Conservation (phyloP, 192 early-diverging fungal species). For the Coemansia sp. region DNA sequence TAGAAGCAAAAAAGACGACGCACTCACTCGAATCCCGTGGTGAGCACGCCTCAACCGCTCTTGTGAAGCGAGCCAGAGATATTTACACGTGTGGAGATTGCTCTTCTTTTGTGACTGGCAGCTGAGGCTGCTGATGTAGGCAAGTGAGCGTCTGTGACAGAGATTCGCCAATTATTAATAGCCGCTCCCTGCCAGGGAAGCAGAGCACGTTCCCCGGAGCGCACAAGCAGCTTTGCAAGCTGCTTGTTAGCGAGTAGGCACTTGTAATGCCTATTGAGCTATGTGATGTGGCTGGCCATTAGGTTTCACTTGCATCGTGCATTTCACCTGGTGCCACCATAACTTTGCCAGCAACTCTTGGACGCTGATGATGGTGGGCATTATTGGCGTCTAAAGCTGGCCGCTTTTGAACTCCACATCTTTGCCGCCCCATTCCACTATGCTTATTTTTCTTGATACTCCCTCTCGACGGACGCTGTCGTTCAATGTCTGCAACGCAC, state of each 20-base stretch:
- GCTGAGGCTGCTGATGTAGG: not conserved
- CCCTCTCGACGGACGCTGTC: constrained; percentile 12
- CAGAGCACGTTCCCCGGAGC: not conserved
- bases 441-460: constrained; percentile 35
- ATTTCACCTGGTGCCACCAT: not conserved
- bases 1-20: not conserved
- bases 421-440: not conserved
- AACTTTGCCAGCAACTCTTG: not conserved
- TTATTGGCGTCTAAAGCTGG: not conserved
- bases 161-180: not conserved
- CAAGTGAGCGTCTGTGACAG: not conserved
- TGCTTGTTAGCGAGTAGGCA: not conserved
- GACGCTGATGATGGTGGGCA: not conserved
- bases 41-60: not conserved
- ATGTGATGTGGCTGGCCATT: not conserved
- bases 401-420: not conserved
- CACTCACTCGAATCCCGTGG: not conserved
- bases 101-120: not conserved
- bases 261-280: not conserved
- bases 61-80: not conserved
- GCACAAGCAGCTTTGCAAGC: not conserved
- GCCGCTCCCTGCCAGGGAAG: not conserved
- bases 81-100: not conserved
- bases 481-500: constrained; percentile 23
- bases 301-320: not conserved